phyloP scores from a whole-genome alignment of 1,284 basidiomycete genomes.

The Veloboletus limbatus region DNA sequence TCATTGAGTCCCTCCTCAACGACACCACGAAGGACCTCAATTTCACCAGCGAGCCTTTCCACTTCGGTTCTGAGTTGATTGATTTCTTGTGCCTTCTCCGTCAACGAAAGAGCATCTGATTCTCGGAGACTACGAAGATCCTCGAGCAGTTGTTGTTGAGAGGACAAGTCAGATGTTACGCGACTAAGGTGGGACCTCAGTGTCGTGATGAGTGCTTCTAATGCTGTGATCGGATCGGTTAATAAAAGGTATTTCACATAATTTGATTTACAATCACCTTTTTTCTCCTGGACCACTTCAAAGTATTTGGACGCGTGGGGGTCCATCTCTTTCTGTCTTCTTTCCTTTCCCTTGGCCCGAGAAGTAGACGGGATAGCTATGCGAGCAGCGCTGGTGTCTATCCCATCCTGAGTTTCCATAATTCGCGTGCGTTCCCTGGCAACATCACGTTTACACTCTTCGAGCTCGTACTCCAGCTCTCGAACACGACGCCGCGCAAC shows the following conservation, averaged over 20 bases:
- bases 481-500: constrained; percentile 73
- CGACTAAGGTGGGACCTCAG: constrained; percentile 73
- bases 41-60: constrained; percentile 75
- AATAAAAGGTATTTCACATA: not conserved
- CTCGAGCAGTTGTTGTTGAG: constrained; percentile 62
- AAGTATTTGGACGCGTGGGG: constrained; percentile 52
- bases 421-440: constrained; percentile 61
- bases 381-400: constrained; percentile 24
- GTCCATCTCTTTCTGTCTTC: constrained; percentile 37
- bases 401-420: constrained; percentile 49
- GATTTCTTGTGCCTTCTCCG: constrained; percentile 62
- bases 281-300: constrained; percentile 80
- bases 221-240: constrained; percentile 43
- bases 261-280: constrained; percentile 49
- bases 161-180: constrained; percentile 73
- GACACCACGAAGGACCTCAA: constrained; percentile 76
- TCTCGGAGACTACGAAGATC: constrained; percentile 66
- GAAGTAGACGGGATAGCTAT: constrained; percentile 19
- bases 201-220: constrained; percentile 73
- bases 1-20: constrained; percentile 82
- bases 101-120: constrained; percentile 56
- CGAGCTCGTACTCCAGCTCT: constrained; percentile 81
- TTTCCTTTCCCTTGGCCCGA: constrained; percentile 35
- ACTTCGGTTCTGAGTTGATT: constrained; percentile 62
- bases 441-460: constrained; percentile 72